Percentiles rank a stretch among this genome's conserved stretches.
phyloP scores from a whole-genome alignment of 306 rosid genomes.

The Gastrolobium bilobum region DNA sequence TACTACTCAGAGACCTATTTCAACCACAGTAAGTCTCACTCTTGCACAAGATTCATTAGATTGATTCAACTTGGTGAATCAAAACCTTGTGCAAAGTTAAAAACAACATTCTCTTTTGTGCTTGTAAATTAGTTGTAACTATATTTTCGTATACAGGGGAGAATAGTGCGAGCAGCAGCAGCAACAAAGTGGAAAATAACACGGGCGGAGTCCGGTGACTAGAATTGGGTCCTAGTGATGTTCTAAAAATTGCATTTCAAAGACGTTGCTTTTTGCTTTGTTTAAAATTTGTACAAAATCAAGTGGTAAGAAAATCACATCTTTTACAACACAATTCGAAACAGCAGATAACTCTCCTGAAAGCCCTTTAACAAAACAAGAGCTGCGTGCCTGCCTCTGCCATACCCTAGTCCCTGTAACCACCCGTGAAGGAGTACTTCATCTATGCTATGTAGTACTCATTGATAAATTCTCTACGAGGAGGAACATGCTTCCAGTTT shows the following conservation, averaged over 20 bases:
- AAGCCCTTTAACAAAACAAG: slow-evolving; percentile 52
- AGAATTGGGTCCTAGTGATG: neutral
- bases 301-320: slow-evolving; percentile 44
- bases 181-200: neutral
- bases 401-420: slow-evolving; percentile 39
- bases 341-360: slow-evolving; percentile 51
- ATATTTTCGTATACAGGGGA: neutral
- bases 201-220: neutral
- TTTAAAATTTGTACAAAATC: slow-evolving; percentile 64
- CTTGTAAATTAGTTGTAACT: neutral
- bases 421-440: slow-evolving; percentile 36
- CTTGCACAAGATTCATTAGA: neutral
- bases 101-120: slow-evolving; percentile 1
- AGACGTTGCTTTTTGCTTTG: slow-evolving; percentile 38
- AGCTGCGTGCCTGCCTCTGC: slow-evolving; percentile 50
- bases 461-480: slow-evolving; percentile 44
- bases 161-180: neutral
- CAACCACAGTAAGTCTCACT: neutral
- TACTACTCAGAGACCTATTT: neutral
- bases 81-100: neutral
- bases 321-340: slow-evolving; percentile 55
- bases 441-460: slow-evolving; percentile 43
- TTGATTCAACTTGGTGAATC: neutral
- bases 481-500: slow-evolving; percentile 85
- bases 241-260: slow-evolving; percentile 33